Percentiles rank a stretch among this genome's conserved stretches.
Evolutionary conservation across 306 rosid genomes (phyloP).

Genomic region (Acacia acuminata): DNA sequence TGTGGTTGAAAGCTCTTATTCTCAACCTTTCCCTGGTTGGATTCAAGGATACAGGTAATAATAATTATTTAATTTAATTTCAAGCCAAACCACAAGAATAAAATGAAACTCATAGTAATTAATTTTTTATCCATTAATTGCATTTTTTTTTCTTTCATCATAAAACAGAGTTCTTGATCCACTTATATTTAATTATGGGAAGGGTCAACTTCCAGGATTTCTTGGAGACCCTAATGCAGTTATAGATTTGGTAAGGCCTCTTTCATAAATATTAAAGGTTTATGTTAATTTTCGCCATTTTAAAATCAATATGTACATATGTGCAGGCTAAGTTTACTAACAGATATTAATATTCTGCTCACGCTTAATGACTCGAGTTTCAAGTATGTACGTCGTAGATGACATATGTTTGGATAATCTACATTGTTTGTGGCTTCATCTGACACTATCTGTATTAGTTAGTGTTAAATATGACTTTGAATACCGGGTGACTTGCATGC

Average conservation of each 20-base stretch:
- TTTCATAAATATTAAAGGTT: not conserved
- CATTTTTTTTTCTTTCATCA: not conserved
- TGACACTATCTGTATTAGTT: no score
- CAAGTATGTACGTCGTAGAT: no score
- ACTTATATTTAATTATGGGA: conserved; percentile 51
- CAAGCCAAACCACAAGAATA: not conserved
- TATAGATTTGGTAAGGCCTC: conserved; percentile 40
- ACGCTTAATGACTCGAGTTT: no score
- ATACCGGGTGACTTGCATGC: no score
- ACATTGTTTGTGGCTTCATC: no score
- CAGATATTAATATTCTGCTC: no score
- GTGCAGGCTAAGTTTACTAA: no score
- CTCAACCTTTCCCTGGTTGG: conserved; percentile 63
- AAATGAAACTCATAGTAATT: not conserved
- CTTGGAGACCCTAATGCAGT: conserved; percentile 49
- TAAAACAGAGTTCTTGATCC: conserved; percentile 55
- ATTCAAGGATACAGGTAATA: conserved; percentile 50
- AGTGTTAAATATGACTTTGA: no score
- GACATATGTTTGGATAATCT: no score
- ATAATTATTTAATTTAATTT: not conserved
- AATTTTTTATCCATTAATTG: not conserved
- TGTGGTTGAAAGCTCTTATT: conserved; percentile 51
- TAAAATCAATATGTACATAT: not conserved
- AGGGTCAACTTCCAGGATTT: conserved; percentile 51
- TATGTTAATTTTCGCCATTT: not conserved